Base-by-base conservation (phyloP, 108 stramenopile species). In the Discostella stelligeroides region DNA sequence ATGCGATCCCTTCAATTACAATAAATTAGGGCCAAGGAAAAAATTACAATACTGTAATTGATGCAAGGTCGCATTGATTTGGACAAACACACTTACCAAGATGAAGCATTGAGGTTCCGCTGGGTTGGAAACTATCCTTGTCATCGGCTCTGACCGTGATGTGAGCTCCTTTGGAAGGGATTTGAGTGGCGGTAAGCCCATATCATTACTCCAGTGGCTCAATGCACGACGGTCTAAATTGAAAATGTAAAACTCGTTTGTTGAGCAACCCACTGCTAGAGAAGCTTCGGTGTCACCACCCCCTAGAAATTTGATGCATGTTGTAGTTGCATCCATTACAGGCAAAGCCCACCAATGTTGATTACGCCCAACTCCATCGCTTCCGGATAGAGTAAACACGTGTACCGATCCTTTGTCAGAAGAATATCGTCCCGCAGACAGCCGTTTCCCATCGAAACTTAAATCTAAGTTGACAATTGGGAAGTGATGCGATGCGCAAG, bases 1-100 rank as follows among this genome's bases (percentile, higher is more conserved):
- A 70, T 84, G 80, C 10, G 90, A 81, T 18, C 88, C 90, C 92
- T 92, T n/a, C n/a, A n/a, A n/a, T n/a, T n/a, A n/a, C n/a, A n/a
- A n/a, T n/a, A n/a, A n/a, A n/a, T n/a, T n/a, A n/a, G n/a, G n/a
- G n/a, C n/a, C n/a, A n/a, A n/a, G 28, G 57, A 56, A 38, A 68
- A 66, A 46, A 39, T 1, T 0, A 7, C 8, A 53, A 63, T 23
- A 57, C 65, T 30, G 59, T 18, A 38, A 47, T 55, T 57, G 57
- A 37, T 50, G 54, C 48, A 25, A 64, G 56, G 29, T 72, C 55
- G n/a, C 24, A 66, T 28, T 45, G 48, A 54, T 53, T 62, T 18
- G 25, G 53, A 45, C 56, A 65, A 66, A 39, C 63, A 76, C 82
- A 63, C 27, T 37, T 85, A 91, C 92, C 85, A 95, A 66, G 12